Conservation (phyloP, 2,329 filamentous ascomycete genomes). For the Pseudogymnoascus sp. region DNA sequence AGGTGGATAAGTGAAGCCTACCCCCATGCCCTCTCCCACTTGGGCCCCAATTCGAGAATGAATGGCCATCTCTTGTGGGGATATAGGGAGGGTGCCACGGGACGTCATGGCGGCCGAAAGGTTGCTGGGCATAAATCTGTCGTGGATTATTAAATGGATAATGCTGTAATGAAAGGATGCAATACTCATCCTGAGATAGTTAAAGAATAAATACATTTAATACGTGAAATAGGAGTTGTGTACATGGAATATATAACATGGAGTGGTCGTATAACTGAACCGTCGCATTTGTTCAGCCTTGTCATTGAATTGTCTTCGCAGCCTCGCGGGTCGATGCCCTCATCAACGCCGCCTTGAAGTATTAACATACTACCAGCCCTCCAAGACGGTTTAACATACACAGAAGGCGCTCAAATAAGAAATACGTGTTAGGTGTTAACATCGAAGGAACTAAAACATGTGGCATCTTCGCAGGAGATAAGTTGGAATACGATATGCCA, state of each 20-base stretch:
- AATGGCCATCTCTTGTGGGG: neutral
- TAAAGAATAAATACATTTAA: conserved; percentile 3
- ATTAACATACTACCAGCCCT: neutral
- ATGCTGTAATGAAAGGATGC: neutral
- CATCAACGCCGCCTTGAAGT: neutral
- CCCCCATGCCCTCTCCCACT: neutral
- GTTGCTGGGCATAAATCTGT: neutral
- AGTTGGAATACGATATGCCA: conserved; percentile 43
- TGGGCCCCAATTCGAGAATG: neutral
- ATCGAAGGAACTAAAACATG: conserved; percentile 70
- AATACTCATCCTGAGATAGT: neutral
- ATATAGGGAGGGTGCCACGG: neutral
- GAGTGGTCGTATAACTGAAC: neutral
- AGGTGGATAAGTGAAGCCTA: neutral
- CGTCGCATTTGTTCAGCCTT: neutral
- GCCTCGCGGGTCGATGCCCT: neutral
- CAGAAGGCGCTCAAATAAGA: neutral
- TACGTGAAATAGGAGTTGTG: neutral
- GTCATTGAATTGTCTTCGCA: neutral
- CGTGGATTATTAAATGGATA: neutral
- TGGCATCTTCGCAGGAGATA: conserved; percentile 82
- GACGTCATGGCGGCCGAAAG: neutral
- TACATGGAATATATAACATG: neutral
- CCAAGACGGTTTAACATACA: neutral
- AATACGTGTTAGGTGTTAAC: conserved; percentile 52